A percentile compares a stretch with the other conserved stretches of the same genome.
Conservation (phyloP, 2,329 filamentous ascomycete genomes). For the Penicillium sp. region DNA sequence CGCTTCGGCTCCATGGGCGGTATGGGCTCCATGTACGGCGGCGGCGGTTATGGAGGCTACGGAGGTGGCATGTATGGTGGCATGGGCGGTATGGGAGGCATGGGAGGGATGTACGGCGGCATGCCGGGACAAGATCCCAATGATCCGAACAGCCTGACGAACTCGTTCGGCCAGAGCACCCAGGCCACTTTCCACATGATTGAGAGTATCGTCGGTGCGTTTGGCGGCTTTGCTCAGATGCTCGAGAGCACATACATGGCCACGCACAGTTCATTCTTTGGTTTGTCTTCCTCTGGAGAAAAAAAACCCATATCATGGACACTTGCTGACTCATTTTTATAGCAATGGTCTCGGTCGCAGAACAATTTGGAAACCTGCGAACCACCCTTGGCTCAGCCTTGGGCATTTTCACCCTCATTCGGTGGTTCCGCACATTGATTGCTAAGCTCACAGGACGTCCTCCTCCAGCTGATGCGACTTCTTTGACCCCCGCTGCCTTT, state of each 20-base stretch:
- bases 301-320: slow-evolving; percentile 7
- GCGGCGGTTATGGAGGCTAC: slow-evolving; percentile 27
- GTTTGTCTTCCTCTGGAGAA: slow-evolving; percentile 51
- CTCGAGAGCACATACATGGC: slow-evolving; percentile 99
- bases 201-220: slow-evolving; percentile 92
- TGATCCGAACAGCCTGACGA: slow-evolving; percentile 90
- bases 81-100: slow-evolving; percentile 45
- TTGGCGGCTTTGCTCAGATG: slow-evolving; percentile 98
- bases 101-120: slow-evolving; percentile 49
- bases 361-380: slow-evolving; percentile 90
- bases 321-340: slow-evolving; percentile 13
- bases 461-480: slow-evolving; percentile 78
- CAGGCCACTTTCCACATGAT: slow-evolving; percentile 98
- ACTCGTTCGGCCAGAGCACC: slow-evolving; percentile 90
- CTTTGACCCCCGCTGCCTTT: slow-evolving; percentile 87
- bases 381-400: slow-evolving; percentile 91
- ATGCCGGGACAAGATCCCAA: slow-evolving; percentile 65
- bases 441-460: slow-evolving; percentile 92
- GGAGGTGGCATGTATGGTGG: slow-evolving; percentile 37
- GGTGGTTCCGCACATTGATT: slow-evolving; percentile 88
- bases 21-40: slow-evolving; percentile 42
- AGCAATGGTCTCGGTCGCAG: slow-evolving; percentile 98
- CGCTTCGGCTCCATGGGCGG: slow-evolving; percentile 50
- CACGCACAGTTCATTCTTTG: slow-evolving; percentile 97
- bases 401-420: slow-evolving; percentile 91